Evolutionary conservation across 768 basidiomycete species (phyloP).

Genomic region (Termitomyces sp.): DNA sequence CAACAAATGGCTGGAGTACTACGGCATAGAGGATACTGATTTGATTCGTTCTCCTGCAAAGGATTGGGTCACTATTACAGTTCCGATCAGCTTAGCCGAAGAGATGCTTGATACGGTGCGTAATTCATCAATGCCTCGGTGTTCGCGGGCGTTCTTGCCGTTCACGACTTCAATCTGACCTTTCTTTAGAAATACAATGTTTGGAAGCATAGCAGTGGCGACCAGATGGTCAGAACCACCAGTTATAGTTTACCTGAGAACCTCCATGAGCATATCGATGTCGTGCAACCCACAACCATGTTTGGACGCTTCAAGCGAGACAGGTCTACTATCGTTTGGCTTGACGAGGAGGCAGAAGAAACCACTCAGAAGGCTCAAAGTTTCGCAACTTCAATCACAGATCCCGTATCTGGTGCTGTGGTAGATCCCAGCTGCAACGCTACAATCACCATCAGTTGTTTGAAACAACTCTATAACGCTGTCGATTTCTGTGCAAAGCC

Average conservation of each 20-base stretch:
- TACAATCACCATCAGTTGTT: slow-evolving; percentile 49
- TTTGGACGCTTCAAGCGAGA: slow-evolving; percentile 41
- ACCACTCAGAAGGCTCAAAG: slow-evolving; percentile 7
- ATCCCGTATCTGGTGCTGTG: slow-evolving; percentile 27
- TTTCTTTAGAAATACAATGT: slow-evolving; percentile 53
- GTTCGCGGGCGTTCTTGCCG: background rate
- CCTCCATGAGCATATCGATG: slow-evolving; percentile 57
- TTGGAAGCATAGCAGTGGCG: slow-evolving; percentile 56
- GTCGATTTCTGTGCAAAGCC: slow-evolving; percentile 38
- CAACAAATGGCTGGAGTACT: slow-evolving; percentile 55
- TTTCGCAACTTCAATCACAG: slow-evolving; percentile 10
- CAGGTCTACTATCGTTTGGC: slow-evolving; percentile 30
- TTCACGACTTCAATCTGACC: background rate
- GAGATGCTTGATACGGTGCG: slow-evolving; percentile 69
- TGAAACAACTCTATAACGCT: slow-evolving; percentile 54
- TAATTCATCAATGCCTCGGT: slow-evolving; percentile 2
- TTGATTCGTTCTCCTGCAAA: slow-evolving; percentile 56
- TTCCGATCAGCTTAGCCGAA: slow-evolving; percentile 60
- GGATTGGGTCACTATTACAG: slow-evolving; percentile 63
- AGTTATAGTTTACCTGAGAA: slow-evolving; percentile 62
- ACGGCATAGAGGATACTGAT: slow-evolving; percentile 48
- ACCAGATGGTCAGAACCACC: slow-evolving; percentile 61
- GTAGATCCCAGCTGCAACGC: slow-evolving; percentile 47
- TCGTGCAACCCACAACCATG: slow-evolving; percentile 71
- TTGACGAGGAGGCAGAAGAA: slow-evolving; percentile 15